A percentile compares a stretch with the other conserved stretches of the same genome.
Evolutionary conservation across 176 grass and related monocot genomes (phyloP).

Genomic region (Oryza brachyantha): DNA sequence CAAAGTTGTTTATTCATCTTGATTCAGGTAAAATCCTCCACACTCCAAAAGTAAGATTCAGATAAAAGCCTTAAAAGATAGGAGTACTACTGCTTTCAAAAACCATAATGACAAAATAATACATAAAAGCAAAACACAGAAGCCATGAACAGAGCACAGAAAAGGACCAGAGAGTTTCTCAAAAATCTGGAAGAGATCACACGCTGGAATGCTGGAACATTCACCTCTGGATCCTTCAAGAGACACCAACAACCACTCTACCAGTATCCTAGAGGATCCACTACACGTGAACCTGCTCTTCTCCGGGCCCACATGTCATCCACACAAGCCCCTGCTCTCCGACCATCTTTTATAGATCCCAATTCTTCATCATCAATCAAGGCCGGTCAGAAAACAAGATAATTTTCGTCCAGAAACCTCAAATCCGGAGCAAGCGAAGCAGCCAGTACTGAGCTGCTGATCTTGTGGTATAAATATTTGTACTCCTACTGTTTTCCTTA

Average conservation of each 20-base stretch:
- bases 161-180: not conserved
- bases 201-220: slow-evolving; percentile 15
- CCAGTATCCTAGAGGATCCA: not conserved
- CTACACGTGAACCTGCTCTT: not conserved
- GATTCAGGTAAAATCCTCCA: no score
- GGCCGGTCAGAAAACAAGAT: not conserved
- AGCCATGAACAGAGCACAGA: not conserved
- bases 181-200: not conserved
- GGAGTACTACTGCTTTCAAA: not conserved
- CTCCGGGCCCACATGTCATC: not conserved
- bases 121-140: not conserved
- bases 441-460: no score
- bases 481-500: no score
- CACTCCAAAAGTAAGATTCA: no score
- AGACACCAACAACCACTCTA: not conserved
- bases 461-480: no score
- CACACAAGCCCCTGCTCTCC: not conserved
- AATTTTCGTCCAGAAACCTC: slow-evolving; percentile 13
- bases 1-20: no score
- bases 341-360: slow-evolving; percentile 10
- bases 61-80: no score
- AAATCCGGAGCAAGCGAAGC: no score
- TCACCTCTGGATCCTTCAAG: slow-evolving; percentile 29
- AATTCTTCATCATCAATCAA: not conserved
- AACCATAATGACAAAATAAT: not conserved